Evolutionary conservation across 352 stramenopile species (phyloP), one percentile per base, ranked within the genome.

Genomic region (Phytophthora pistaciae): DNA sequence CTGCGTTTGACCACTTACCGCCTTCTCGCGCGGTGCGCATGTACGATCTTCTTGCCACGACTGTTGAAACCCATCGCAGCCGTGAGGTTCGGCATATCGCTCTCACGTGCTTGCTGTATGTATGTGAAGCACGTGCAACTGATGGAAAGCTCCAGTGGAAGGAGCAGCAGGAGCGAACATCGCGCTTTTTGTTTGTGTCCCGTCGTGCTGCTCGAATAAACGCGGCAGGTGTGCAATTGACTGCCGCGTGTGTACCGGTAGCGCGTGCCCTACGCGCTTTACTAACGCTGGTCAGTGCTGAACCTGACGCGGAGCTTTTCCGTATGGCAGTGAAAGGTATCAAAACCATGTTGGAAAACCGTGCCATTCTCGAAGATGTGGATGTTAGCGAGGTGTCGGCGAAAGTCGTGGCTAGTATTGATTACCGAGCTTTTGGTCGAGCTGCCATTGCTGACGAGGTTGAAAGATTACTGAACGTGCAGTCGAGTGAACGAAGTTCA

Each of bases 391-490:
- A 96, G 60, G 78, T 91, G 23, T 81, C 78, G 33, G 75, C 89
- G 14, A 96, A 96, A 65, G 68, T 96, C 20, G 80, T 95, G 27
- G 90, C 88, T 6, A 94, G 86, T 64, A 88, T 96, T 54, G 84
- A 95, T 59, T 96, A 92, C 52, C 79, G 85, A 1, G 90, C 90
- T 20, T 95, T 96, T 75, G 90, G 90, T 3, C 83, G 90, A 16
- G 82, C 88, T 55, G 90, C 90, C 6, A 83, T 95, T 74, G 63
- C 78, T 0, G 84, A 95, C 23, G 84, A 92, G 55, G 58, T 91
- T 23, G 66, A 79, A 10, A 65, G 54, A 33, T 48, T 85, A 49
- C 61, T 84, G 8, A 64, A 72, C 14, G 68, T 76, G 8, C 25
- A 61, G 23, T 66, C 64, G 36, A 59, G 36, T 64, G 48, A 74